A percentile compares a stretch with the other conserved stretches of the same genome.
Conservation (phyloP, 2,329 filamentous ascomycete genomes). For the Ceratocystis colombiana region DNA sequence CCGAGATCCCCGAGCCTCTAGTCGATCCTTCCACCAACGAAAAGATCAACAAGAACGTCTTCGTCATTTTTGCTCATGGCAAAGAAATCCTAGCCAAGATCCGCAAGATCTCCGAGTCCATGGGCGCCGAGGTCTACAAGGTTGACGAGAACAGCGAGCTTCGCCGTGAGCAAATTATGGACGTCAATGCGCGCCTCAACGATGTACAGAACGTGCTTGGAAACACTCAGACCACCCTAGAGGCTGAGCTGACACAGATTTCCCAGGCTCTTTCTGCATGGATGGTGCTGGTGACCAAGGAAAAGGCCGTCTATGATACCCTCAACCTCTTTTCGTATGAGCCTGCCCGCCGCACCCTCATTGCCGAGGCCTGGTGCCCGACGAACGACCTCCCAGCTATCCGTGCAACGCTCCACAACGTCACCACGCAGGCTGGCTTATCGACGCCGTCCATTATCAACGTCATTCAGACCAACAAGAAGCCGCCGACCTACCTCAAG, state of each 20-base stretch:
- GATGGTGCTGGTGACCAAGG: constrained; percentile 97
- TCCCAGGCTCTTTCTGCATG: constrained; percentile 85
- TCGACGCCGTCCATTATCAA: constrained; percentile 99
- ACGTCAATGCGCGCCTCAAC: constrained; percentile 85
- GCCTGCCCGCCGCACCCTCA: constrained; percentile 85
- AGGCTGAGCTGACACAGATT: constrained; percentile 88
- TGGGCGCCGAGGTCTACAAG: constrained; percentile 89
- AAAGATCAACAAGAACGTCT: constrained; percentile 90
- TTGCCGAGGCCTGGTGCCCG: constrained; percentile 95
- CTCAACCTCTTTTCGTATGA: constrained; percentile 96
- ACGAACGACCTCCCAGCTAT: constrained; percentile 83
- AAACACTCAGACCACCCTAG: constrained; percentile 90
- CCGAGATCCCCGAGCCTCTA: constrained; percentile 89
- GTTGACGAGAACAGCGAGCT: constrained; percentile 97
- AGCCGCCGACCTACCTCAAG: constrained; percentile 91
- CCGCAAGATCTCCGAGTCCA: constrained; percentile 94
- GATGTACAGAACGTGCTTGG: constrained; percentile 86
- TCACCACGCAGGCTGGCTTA: constrained; percentile 88
- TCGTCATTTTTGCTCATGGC: constrained; percentile 97
- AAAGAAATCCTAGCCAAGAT: constrained; percentile 99
- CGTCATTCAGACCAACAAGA: constrained; percentile 94
- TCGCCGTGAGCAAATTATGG: constrained; percentile 88
- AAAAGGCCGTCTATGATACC: constrained; percentile 94
- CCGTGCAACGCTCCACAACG: constrained; percentile 87
- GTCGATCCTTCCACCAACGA: constrained; percentile 90